Conservation (phyloP, 164 flowering plant genomes). For the Nelumbo lutea region DNA sequence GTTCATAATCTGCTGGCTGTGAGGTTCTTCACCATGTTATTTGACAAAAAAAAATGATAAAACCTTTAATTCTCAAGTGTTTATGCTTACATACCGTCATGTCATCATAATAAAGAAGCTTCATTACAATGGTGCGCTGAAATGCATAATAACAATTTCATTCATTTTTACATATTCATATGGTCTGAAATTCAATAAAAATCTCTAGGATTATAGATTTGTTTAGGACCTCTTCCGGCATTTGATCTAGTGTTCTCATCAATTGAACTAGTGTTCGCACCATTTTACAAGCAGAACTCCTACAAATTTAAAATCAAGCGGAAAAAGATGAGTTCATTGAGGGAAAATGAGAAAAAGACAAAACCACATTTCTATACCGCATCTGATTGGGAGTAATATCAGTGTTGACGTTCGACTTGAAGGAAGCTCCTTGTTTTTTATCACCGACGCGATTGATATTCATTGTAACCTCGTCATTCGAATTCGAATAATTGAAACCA, state of each 20-base stretch:
- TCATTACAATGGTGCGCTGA: constrained; percentile 96
- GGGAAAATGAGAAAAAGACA: neutral
- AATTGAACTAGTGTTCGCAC: constrained; percentile 83
- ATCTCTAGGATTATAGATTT: neutral
- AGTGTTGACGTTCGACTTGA: constrained; percentile 51
- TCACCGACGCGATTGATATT: constrained; percentile 71
- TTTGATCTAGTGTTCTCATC: constrained; percentile 91
- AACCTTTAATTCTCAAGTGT: neutral
- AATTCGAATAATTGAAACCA: constrained; percentile 76
- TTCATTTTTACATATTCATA: neutral
- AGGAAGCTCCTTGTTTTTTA: constrained; percentile 70
- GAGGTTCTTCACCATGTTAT: constrained; percentile 11
- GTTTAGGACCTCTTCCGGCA: constrained; percentile 82
- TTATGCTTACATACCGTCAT: constrained; percentile 56
- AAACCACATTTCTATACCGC: constrained; percentile 36
- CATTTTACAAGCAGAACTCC: constrained; percentile 99
- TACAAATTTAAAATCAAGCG: constrained; percentile 15
- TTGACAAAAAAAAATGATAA: neutral
- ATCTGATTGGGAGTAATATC: constrained; percentile 86
- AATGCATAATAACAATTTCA: constrained; percentile 13
- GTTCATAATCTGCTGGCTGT: constrained; percentile 93
- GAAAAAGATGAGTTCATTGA: neutral
- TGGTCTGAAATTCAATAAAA: neutral
- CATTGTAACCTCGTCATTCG: constrained; percentile 78
- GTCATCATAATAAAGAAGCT: constrained; percentile 79